phyloP scores from a whole-genome alignment of 352 stramenopile species.

The Phytophthora ramorum region DNA sequence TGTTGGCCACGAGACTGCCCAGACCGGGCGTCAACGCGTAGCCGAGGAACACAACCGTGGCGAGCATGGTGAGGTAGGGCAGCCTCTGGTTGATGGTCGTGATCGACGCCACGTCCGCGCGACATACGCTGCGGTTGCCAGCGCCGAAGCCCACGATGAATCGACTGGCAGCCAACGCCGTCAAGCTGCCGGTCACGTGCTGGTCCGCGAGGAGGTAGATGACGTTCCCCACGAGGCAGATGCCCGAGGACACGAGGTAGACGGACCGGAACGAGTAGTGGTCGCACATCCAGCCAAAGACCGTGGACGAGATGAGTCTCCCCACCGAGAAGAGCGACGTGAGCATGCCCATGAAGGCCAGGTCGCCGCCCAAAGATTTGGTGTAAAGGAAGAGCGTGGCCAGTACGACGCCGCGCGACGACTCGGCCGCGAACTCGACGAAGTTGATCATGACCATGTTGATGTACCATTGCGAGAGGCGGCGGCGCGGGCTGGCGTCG shows the following conservation, averaged over 20 bases:
- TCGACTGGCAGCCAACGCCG: constrained; percentile 55
- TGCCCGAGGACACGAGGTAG: constrained; percentile 71
- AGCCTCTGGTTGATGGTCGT: constrained; percentile 75
- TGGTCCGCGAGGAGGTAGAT: constrained; percentile 70
- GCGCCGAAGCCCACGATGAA: constrained; percentile 81
- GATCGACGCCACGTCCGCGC: constrained; percentile 71
- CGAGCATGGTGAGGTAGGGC: constrained; percentile 72
- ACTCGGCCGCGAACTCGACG: constrained; percentile 81
- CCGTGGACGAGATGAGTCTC: constrained; percentile 72
- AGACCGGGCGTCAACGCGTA: constrained; percentile 73
- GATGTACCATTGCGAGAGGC: constrained; percentile 60
- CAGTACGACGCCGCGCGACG: constrained; percentile 73
- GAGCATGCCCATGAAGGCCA: constrained; percentile 79
- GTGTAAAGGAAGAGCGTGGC: constrained; percentile 82
- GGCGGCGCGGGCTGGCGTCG: constrained; percentile 42
- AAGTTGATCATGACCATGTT: constrained; percentile 86
- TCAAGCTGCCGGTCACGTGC: constrained; percentile 63
- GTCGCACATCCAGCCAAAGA: constrained; percentile 86
- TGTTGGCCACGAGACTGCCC: constrained; percentile 61
- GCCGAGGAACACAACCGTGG: constrained; percentile 73
- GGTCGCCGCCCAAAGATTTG: constrained; percentile 72
- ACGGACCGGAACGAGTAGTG: constrained; percentile 80
- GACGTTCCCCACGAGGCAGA: constrained; percentile 72
- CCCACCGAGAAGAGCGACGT: constrained; percentile 81
- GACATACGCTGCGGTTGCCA: constrained; percentile 76